Conservation (phyloP, 306 rosid species). For the Glycine tomentella region DNA sequence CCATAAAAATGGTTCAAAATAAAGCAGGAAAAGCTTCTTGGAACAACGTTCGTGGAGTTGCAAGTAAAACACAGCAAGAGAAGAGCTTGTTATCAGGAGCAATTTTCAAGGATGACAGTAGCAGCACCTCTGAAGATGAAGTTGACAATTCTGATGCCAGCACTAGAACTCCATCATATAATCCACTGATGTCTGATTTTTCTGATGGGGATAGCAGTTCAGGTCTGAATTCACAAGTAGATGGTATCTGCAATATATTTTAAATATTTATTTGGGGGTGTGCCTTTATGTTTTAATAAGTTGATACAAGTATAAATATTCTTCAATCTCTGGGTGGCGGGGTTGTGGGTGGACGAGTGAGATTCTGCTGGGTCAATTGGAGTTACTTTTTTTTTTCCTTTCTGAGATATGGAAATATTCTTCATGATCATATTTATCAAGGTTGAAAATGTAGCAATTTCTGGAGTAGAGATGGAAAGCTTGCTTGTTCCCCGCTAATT, state of each 20-base stretch:
- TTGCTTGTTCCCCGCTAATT: background rate
- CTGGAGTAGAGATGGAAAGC: slow-evolving; percentile 20
- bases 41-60: slow-evolving; percentile 45
- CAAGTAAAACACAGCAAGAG: slow-evolving; percentile 44
- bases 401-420: slow-evolving; percentile 18
- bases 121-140: slow-evolving; percentile 66
- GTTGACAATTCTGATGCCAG: slow-evolving; percentile 62
- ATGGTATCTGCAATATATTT: slow-evolving; percentile 49
- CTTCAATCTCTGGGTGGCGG: slow-evolving; percentile 1
- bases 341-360: slow-evolving; percentile 8
- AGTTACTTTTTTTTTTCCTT: background rate
- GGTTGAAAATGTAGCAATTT: slow-evolving; percentile 6
- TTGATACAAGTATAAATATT: slow-evolving; percentile 39
- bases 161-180: slow-evolving; percentile 68
- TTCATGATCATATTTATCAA: slow-evolving; percentile 20
- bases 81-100: slow-evolving; percentile 60
- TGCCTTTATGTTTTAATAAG: slow-evolving; percentile 23
- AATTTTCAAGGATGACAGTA: slow-evolving; percentile 73
- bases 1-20: slow-evolving; percentile 45
- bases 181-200: slow-evolving; percentile 62
- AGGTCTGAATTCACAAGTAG: slow-evolving; percentile 49
- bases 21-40: slow-evolving; percentile 50
- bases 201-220: slow-evolving; percentile 76
- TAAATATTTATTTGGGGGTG: background rate
- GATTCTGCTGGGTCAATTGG: slow-evolving; percentile 10